These are phyloP conservation scores for Aleurites moluccanus DNA, from an alignment of 441 rosid species.

Conservation along the genomic window DNA sequence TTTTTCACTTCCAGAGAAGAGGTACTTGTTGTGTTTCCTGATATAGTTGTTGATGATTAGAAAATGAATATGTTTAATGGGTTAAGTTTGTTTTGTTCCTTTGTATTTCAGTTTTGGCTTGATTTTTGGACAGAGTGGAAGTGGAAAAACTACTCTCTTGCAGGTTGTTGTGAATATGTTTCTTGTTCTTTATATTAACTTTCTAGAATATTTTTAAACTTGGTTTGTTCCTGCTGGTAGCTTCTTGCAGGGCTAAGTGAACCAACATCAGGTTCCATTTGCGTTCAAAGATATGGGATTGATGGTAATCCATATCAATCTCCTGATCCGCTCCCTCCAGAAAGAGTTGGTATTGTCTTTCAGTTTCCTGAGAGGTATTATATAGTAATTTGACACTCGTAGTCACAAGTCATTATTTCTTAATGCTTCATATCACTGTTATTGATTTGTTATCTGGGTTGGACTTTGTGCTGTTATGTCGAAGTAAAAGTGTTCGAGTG, in stretches of 20 bases:
- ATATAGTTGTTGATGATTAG: not conserved
- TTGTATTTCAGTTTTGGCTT: conserved; percentile 73
- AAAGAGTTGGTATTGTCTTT: conserved; percentile 88
- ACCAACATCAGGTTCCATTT: conserved; percentile 84
- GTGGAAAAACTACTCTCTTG: conserved; percentile 92
- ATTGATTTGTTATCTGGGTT: not conserved
- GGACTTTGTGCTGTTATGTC: not conserved
- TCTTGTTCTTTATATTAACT: not conserved
- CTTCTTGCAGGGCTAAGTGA: conserved; percentile 85
- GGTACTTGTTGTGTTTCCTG: conserved; percentile 33
- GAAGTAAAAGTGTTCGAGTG: too few species aligned
- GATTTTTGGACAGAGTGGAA: conserved; percentile 94
- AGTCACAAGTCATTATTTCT: not conserved
- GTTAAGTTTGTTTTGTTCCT: not conserved
- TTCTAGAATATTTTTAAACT: not conserved
- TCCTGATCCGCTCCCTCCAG: conserved; percentile 50
- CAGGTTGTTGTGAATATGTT: conserved; percentile 44
- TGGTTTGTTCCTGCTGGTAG: conserved; percentile 32
- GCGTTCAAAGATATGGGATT: conserved; percentile 58
- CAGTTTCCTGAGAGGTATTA: conserved; percentile 62
- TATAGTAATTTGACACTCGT: not conserved
- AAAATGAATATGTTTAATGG: not conserved
- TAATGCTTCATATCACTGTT: conserved; percentile 4
- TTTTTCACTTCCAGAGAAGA: conserved; percentile 73
- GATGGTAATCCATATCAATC: conserved; percentile 49